These are phyloP conservation scores for Cryoendolithus antarcticus DNA, from an alignment of 2,329 filamentous ascomycete species.

Conservation along the genomic window DNA sequence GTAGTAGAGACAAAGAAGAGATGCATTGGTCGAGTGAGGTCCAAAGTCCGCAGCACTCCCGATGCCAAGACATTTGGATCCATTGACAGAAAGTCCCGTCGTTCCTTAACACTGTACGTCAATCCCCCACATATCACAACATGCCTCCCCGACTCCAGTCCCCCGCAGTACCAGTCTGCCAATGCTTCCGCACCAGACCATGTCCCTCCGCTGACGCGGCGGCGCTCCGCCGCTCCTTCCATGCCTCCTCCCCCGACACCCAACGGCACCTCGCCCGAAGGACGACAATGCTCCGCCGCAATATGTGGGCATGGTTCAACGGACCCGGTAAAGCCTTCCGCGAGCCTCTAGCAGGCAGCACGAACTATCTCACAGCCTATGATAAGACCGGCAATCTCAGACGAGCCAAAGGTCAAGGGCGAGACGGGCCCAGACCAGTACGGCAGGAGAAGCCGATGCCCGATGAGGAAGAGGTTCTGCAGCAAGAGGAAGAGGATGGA, in stretches of 20 bases:
- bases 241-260: conserved; percentile 1
- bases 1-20: background rate
- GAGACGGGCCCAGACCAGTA: conserved; percentile 13
- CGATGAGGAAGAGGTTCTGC: conserved; percentile 10
- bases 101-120: background rate
- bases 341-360: conserved; percentile 36
- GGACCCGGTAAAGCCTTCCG: conserved; percentile 39
- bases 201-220: background rate
- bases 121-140: conserved; percentile 2
- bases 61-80: background rate
- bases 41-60: conserved; percentile 1
- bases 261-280: background rate
- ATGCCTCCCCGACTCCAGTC: conserved; percentile 5
- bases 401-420: conserved; percentile 17
- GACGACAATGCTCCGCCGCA: conserved; percentile 29
- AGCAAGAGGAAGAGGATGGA: conserved; percentile 11
- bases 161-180: conserved; percentile 1
- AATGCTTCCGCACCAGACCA: conserved; percentile 2
- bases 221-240: conserved; percentile 2
- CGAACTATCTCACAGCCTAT: conserved; percentile 45
- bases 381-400: conserved; percentile 37
- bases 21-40: background rate
- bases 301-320: conserved; percentile 49
- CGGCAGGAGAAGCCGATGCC: conserved; percentile 13
- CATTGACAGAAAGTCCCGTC: conserved; percentile 2